Evolutionary conservation across 1,139 yeast genomes (phyloP).

Genomic region (Hansenula sp.): DNA sequence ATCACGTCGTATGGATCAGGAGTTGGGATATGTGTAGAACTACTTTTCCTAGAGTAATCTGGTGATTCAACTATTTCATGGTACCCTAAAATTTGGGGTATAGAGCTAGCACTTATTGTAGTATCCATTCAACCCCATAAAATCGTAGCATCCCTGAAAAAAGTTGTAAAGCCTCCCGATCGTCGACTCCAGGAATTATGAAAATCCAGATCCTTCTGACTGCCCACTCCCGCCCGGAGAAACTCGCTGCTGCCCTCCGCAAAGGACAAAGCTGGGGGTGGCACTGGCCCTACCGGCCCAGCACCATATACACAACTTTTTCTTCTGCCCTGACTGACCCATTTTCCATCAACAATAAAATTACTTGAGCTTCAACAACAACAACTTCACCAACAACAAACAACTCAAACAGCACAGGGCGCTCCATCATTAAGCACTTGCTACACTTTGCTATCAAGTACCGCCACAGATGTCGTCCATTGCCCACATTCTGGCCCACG

Average conservation of each 20-base stretch:
- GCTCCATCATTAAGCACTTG: no score
- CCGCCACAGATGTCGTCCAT: constrained; percentile 2
- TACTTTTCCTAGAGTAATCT: no score
- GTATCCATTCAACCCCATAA: no score
- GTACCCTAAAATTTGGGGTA: no score
- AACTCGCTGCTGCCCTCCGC: constrained; percentile 3
- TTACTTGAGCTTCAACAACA: background rate
- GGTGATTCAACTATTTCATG: no score
- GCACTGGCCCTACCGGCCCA: background rate
- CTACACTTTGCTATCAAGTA: no score
- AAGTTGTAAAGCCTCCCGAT: no score
- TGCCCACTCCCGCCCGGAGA: constrained; percentile 3
- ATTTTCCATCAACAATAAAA: no score
- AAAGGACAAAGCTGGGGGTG: constrained; percentile 1
- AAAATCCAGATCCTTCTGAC: background rate
- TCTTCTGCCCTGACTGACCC: background rate
- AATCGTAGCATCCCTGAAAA: no score
- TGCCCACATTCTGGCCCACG: background rate
- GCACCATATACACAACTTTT: background rate
- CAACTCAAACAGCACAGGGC: background rate
- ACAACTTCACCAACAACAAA: background rate
- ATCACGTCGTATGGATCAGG: no score
- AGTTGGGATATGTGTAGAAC: no score
- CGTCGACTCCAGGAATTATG: background rate
- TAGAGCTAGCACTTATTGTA: no score